These are phyloP conservation scores for Cladosporium velox DNA, from an alignment of 2,329 filamentous ascomycete species.

Conservation along the genomic window DNA sequence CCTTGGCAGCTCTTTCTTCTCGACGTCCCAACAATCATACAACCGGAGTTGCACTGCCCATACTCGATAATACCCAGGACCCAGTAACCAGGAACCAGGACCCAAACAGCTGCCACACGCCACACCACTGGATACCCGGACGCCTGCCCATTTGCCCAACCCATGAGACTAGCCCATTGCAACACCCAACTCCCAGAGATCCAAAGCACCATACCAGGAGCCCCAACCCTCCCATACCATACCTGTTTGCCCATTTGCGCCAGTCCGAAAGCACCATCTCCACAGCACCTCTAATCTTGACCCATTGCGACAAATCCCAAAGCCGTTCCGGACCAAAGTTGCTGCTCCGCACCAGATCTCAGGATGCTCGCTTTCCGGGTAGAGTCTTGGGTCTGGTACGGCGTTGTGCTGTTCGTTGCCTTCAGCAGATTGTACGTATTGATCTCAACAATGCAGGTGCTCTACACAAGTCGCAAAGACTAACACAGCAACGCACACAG, in stretches of 20 bases:
- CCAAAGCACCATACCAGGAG: not conserved
- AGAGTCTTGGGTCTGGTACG: slow-evolving; percentile 52
- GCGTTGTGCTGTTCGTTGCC: slow-evolving; percentile 44
- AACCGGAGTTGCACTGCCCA: not conserved
- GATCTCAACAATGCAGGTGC: no score
- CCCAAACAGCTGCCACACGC: not conserved
- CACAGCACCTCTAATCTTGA: not conserved
- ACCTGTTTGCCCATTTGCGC: not conserved
- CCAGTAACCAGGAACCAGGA: not conserved
- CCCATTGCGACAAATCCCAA: not conserved
- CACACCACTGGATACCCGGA: not conserved
- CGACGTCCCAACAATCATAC: not conserved
- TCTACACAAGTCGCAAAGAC: not conserved
- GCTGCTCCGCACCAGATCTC: not conserved
- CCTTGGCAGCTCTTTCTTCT: slow-evolving; percentile 1
- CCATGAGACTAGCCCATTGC: not conserved
- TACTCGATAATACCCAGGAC: not conserved
- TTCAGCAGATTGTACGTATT: slow-evolving; percentile 44
- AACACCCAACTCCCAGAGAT: not conserved
- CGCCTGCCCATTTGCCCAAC: not conserved
- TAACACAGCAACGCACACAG: slow-evolving; percentile 30
- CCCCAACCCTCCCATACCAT: not conserved
- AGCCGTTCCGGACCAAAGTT: not conserved
- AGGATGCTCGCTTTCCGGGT: slow-evolving; percentile 40
- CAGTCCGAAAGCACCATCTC: not conserved